Evolutionary conservation across 2,329 filamentous ascomycete species (phyloP), one percentile per base, ranked within the genome.

Genomic region (Grosmannia huntii): DNA sequence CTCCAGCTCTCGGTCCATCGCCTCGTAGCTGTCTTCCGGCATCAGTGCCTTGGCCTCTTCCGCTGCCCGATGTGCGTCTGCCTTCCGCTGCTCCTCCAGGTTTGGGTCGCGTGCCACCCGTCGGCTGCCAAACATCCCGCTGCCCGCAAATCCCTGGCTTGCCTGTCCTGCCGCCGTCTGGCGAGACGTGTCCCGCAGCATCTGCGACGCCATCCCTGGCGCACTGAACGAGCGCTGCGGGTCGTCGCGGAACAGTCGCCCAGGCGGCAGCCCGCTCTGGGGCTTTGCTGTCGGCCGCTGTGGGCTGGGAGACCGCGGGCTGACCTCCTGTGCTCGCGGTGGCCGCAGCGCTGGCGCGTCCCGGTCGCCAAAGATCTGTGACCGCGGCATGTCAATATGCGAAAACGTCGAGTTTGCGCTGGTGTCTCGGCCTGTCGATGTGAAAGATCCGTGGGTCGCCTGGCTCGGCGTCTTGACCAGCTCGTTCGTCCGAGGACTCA

Each of bases 221-320:
- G 81, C 79, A 66, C 81, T 84, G 46, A 83, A 78, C 1, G 82
- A 84, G 56, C 82, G 76, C 14, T 73, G 71, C 2, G 73, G 79
- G 65, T 64, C 77, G 74, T 60, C 73, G 69, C 36, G 82, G 81
- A 33, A 83, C 70, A 48, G 80, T 76, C 56, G 76, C 74, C 57
- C 57, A 3, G 41, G 19, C 1, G 59, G 19, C 10, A 56, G 23
- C 16, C 54, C 60, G 19, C 52, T 31, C 38, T 55, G 54, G 1
- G 28, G 52, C 48, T 62, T 62, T 9, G 59, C 59, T 3, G 48
- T n/a, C 11, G 57, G 62, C 14, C 64, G 81, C 28, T 88, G 72
- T 1, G 87, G 87, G 62, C 87, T 90, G 1, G 87, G 86, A 11
- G 87, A 89, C 41, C 86, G 81, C 53, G 86, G 85, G 62, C 81